Base-by-base conservation (phyloP, 2,329 filamentous ascomycete genomes). In the Tolypocladium paradoxum region DNA sequence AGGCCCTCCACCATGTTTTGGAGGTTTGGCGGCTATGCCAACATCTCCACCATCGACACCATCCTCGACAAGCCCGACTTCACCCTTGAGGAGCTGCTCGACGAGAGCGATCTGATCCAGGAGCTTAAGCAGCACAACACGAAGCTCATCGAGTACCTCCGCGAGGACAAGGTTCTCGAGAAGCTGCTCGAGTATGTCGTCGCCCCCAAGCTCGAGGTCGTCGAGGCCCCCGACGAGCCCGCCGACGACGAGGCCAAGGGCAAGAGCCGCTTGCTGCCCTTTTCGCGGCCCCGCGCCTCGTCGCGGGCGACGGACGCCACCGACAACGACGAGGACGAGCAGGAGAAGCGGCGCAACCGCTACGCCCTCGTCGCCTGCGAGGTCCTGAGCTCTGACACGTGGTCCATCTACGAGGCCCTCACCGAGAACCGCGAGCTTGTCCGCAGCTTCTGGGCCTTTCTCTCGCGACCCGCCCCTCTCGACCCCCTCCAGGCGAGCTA, bases 1-100 rank as follows among this genome's bases (percentile, higher is more conserved):
- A 63, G 61, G 57, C 53, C 63, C 64, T 68, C 67, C 84, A 92
- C 72, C 77, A 99, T 99, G 93, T 99, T 99, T 75, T 99, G 93
- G 93, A 87, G 92, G 75, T 99, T 97, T 80, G 92, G 93, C 80
- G 90, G 90, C 68, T 97, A 97, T 80, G 89, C 91, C 78, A 95
- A 90, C 79, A 87, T 96, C 73, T 96, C 92, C 65, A 87, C 91
- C 67, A 90, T 99, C 72, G 93, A 97, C 73, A 90, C 86, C 62
- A 88, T 99, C 66, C 90, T 99, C 69, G 93, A 99, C 69, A 96
- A 96, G 73, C 84, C 95, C 62, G 88, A 96, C 73, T 91, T 96
- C 68, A 90, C 88, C 51, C 85, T 97, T 60, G 93, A 99, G 73
- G 92, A 97, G 68, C 79, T 99, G 55, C 83, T 99, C 58, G 91